phyloP scores from a whole-genome alignment of 257 asterid species.

The Solanum chilense region DNA sequence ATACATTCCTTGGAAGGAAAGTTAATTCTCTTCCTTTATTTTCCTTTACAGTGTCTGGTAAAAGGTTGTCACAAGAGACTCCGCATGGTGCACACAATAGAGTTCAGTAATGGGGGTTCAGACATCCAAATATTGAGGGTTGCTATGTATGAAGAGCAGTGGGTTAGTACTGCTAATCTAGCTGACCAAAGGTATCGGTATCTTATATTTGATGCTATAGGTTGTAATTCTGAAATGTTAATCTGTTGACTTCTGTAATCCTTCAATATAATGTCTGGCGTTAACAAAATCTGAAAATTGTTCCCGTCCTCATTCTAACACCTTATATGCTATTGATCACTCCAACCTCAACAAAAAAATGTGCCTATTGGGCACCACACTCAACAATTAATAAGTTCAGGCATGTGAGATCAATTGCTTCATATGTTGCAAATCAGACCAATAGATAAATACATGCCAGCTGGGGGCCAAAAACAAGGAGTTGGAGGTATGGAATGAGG shows the following conservation, averaged over 20 bases:
- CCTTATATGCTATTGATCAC: too few relatives aligned
- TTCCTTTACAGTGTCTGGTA: slow-evolving; percentile 64
- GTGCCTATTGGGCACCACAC: background rate
- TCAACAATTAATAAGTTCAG: background rate
- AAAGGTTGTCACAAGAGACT: slow-evolving; percentile 97
- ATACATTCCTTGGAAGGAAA: background rate
- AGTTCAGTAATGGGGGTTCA: slow-evolving; percentile 84
- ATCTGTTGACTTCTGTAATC: background rate
- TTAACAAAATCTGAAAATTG: too few relatives aligned
- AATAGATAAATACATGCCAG: background rate
- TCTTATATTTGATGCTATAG: background rate
- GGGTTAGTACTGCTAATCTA: slow-evolving; percentile 80
- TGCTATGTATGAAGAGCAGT: slow-evolving; percentile 93
- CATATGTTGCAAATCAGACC: background rate
- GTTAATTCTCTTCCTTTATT: background rate
- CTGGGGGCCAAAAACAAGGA: too few relatives aligned
- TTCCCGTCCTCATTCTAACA: too few relatives aligned
- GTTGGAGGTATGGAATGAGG: too few relatives aligned
- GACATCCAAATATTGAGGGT: slow-evolving; percentile 90
- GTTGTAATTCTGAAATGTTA: background rate
- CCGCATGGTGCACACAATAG: slow-evolving; percentile 90
- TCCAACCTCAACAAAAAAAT: too few relatives aligned
- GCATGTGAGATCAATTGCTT: background rate
- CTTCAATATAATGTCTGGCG: background rate
- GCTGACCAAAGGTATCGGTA: slow-evolving; percentile 53